Evolutionary conservation across 2,329 filamentous ascomycete species (phyloP), one percentile per base, ranked within the genome.

Genomic region (Fusarium albosuccineum): DNA sequence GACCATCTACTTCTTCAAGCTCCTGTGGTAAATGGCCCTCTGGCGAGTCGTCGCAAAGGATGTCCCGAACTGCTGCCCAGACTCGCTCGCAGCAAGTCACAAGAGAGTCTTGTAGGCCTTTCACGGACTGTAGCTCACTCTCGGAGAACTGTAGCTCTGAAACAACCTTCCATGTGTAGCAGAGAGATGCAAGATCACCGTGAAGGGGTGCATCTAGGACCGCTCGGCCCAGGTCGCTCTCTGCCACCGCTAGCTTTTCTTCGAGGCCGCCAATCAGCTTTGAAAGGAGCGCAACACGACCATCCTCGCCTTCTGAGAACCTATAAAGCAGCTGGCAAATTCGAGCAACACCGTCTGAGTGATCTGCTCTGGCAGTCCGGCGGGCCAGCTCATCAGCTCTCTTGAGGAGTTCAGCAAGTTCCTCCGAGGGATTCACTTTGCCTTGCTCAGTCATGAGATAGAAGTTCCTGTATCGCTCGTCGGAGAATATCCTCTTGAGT

Each of bases 21-120:
- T 95, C 92, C 52, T 94, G 89, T 0, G 90, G 91, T 4, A 93
- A 82, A 76, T 96, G 90, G 0, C 95, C 95, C 79, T 99, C 96
- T 0, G 97, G 96, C 1, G 96, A 97, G 78, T 97, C 96, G 66
- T 97, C 91, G 73, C 96, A 99, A 1, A 99, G 85, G 5, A 97
- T 88, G 53, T 89, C 86, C 70, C 87, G 87, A 6, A 97, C 93
- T 27, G 88, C 85, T 1, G 80, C 73, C 96, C 96, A 99, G 7
- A 97, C 87, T n/a, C 85, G 83, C 49, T 84, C 80, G 60, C 93
- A 91, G 62, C 86, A 83, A 2, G 74, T 72, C 11, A 92, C 80
- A 2, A 94, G 84, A 4, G 87, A 85, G 3, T 76, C 65, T 64
- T 91, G 88, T 2, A 89, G 61, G 1, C 67, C 57, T 29, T 73